phyloP scores from a whole-genome alignment of 441 rosid genomes.

The Pelargonium fulgidum region DNA sequence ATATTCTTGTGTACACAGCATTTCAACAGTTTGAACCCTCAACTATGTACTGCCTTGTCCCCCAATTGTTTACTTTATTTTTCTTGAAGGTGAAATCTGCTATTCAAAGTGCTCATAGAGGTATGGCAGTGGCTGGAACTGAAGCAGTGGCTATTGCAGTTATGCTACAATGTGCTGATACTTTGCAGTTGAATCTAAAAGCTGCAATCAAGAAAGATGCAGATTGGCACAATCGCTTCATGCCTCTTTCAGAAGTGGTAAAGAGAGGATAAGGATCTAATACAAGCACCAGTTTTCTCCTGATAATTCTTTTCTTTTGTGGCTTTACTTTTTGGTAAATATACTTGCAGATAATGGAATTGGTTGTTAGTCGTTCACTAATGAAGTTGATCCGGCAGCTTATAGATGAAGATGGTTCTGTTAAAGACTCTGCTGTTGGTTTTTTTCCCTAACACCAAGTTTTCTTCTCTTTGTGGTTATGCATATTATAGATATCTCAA shows the following conservation, averaged over 20 bases:
- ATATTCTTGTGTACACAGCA: not conserved
- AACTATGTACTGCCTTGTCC: not conserved
- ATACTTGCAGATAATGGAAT: conserved; percentile 49
- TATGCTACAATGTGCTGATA: conserved; percentile 46
- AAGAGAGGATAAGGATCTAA: not conserved
- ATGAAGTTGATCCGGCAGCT: conserved; percentile 52
- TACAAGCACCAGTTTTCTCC: not conserved
- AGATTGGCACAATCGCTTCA: conserved; percentile 56
- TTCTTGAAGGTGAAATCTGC: conserved; percentile 54
- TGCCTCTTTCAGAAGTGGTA: conserved; percentile 76
- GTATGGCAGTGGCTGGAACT: conserved; percentile 39
- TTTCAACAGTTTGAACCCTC: not conserved
- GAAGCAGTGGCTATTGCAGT: conserved; percentile 63
- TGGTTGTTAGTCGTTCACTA: conserved; percentile 48
- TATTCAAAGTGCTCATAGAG: conserved; percentile 41
- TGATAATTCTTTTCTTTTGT: not conserved
- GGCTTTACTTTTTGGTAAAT: conserved; percentile 11
- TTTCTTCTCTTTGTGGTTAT: not conserved
- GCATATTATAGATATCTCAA: not conserved
- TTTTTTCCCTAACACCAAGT: conserved; percentile 13
- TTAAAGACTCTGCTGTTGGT: conserved; percentile 82
- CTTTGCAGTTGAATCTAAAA: conserved; percentile 62
- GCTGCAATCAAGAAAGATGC: conserved; percentile 59
- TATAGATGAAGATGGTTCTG: conserved; percentile 69
- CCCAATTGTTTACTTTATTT: conserved; percentile 15